Conservation (phyloP, 2,329 filamentous ascomycete genomes). For the Exophiala sp. region DNA sequence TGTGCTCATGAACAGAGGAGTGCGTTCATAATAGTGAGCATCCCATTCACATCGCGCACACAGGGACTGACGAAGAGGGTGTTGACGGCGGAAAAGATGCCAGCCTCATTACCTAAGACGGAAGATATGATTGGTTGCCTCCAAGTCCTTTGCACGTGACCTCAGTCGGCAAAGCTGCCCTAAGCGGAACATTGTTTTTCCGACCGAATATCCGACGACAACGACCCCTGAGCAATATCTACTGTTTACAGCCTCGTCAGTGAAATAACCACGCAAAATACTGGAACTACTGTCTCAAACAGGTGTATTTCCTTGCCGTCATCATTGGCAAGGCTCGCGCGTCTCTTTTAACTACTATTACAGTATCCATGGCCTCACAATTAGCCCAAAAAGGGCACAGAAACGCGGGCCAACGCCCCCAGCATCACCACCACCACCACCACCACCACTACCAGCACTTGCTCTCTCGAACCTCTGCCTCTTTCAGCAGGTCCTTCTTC, state of each 20-base stretch:
- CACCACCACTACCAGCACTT: constrained; percentile 3
- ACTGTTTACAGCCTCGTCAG: neutral
- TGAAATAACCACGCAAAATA: neutral
- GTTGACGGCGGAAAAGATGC: too few species aligned
- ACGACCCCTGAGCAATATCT: neutral
- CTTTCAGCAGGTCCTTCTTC: constrained; percentile 14
- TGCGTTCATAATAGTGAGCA: too few species aligned
- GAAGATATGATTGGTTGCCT: too few species aligned
- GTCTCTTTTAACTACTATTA: neutral
- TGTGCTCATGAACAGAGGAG: too few species aligned
- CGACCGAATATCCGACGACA: neutral
- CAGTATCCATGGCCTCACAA: neutral
- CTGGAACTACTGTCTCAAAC: neutral
- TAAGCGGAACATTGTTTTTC: neutral
- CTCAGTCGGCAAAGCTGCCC: too few species aligned
- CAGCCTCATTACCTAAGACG: too few species aligned
- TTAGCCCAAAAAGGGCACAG: neutral
- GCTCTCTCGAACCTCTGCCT: constrained; percentile 16
- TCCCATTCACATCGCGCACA: too few species aligned
- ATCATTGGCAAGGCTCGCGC: neutral
- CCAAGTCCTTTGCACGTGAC: too few species aligned
- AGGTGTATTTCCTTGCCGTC: neutral
- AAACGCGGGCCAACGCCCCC: neutral
- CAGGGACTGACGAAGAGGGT: too few species aligned
- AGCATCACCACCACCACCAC: neutral